Conservation (phyloP, 2,329 filamentous ascomycete genomes). For the Hymenoscyphus albidus region DNA sequence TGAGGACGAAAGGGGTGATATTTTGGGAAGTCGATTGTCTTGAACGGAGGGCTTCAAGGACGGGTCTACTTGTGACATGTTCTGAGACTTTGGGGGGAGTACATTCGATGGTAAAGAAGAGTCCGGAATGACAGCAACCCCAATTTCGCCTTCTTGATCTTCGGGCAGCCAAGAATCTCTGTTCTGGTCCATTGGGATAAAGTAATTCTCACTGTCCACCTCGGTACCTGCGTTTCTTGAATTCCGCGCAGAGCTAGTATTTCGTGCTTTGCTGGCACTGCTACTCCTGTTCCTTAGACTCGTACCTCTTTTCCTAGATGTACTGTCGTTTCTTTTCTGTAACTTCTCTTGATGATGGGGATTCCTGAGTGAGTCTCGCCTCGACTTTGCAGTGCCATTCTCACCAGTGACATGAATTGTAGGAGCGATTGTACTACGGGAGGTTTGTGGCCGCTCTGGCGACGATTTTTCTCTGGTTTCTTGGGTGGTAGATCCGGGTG, state of each 20-base stretch:
- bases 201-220: slow-evolving; percentile 48
- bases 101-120: slow-evolving; percentile 14
- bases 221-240: slow-evolving; percentile 35
- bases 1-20: slow-evolving; percentile 20
- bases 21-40: slow-evolving; percentile 22
- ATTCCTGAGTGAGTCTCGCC: slow-evolving; percentile 20
- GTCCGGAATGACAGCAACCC: slow-evolving; percentile 13
- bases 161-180: slow-evolving; percentile 37
- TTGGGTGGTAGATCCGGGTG: slow-evolving; percentile 32
- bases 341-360: slow-evolving; percentile 37
- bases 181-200: slow-evolving; percentile 33
- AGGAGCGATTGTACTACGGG: slow-evolving; percentile 44
- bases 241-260: slow-evolving; percentile 36
- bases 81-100: slow-evolving; percentile 27
- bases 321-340: slow-evolving; percentile 37
- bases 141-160: slow-evolving; percentile 12
- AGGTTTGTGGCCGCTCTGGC: slow-evolving; percentile 32
- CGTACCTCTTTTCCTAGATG: slow-evolving; percentile 38
- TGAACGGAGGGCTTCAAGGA: slow-evolving; percentile 21
- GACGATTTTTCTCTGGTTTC: slow-evolving; percentile 34
- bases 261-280: slow-evolving; percentile 45
- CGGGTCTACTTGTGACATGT: slow-evolving; percentile 28
- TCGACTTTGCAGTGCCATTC: slow-evolving; percentile 40
- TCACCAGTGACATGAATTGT: slow-evolving; percentile 75
- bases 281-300: slow-evolving; percentile 50